phyloP scores from a whole-genome alignment of 2,329 filamentous ascomycete genomes.

The Fusarium fujikuroi region DNA sequence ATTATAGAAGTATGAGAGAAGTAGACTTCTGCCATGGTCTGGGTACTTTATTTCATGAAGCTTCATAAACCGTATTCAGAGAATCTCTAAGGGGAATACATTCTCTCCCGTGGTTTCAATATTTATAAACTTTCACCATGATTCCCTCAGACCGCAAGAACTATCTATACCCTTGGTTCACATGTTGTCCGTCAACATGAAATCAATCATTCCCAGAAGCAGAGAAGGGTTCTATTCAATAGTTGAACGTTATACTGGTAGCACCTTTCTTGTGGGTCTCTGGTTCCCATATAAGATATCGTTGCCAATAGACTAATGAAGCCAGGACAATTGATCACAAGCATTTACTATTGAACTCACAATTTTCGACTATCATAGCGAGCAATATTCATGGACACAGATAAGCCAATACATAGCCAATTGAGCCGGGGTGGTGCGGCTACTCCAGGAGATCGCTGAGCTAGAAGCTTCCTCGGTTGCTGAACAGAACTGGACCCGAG shows the following conservation, averaged over 20 bases:
- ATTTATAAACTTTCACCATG: background rate
- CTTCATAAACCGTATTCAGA: background rate
- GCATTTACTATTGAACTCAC: background rate
- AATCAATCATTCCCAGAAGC: background rate
- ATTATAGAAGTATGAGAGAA: background rate
- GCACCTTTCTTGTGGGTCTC: conserved; percentile 37
- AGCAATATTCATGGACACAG: conserved; percentile 5
- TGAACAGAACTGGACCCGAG: conserved; percentile 8
- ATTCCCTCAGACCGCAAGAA: background rate
- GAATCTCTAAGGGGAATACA: background rate
- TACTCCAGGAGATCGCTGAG: conserved; percentile 9
- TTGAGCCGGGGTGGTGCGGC: background rate
- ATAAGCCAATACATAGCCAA: background rate
- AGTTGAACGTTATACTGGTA: conserved; percentile 26
- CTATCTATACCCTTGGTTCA: background rate
- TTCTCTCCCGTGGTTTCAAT: background rate
- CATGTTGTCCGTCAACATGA: too few species aligned
- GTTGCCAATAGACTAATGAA: conserved; percentile 2
- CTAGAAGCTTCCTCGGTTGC: conserved; percentile 15
- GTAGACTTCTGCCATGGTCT: background rate
- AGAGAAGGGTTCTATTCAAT: background rate
- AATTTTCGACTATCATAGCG: conserved; percentile 15
- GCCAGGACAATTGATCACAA: conserved; percentile 30
- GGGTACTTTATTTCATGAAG: background rate
- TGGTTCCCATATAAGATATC: conserved; percentile 32